Evolutionary conservation across 106 monocot genomes (phyloP), one percentile per base, ranked within the genome.

Genomic region (Agapanthus africanus): DNA sequence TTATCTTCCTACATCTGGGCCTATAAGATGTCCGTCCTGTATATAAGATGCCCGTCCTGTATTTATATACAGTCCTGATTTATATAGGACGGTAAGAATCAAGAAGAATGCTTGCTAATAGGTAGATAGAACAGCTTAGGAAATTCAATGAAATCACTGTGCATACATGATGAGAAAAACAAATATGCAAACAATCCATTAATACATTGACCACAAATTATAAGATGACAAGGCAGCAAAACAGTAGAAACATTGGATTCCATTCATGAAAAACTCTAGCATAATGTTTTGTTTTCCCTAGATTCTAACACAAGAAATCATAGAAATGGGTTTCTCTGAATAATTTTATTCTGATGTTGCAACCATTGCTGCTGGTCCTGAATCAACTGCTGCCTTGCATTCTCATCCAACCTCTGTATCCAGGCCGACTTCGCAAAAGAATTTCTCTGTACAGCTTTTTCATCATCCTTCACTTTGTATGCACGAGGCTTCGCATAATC

Each of bases 281-380:
- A 2, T 64, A 37, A 19, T 64, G 23, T 64, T 4, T 23, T 23
- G 7, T 7, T 38, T 49, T 26, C n/a, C 49, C 32, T 68, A 49
- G 8, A 19, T 34, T 27, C 68, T 34, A 50, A 7, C 7, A 34
- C 31, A 23, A 42, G 34, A 33, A 32, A 38, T 38, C 27, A 50
- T 38, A 70, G 23, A 27, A 70, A 41, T 57, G 66, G 37, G 40
- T 69, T 76, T 37, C 21, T 80, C 26, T 60, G 67, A 6, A 67
- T 63, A 11, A 72, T 64, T 62, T 68, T 76, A 57, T 50, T 73
- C 36, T 84, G 84, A 14, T 84, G 62, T 46, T 79, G 65, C 72
- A 72, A 60, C 84, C 84, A 77, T 38, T 68, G 15, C 69, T 66
- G 27, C 32, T 79, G 67, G 69, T 72, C 75, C 4, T 44, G 22